phyloP scores from a whole-genome alignment of 2,329 filamentous ascomycete species.

The Zalaria sp. region DNA sequence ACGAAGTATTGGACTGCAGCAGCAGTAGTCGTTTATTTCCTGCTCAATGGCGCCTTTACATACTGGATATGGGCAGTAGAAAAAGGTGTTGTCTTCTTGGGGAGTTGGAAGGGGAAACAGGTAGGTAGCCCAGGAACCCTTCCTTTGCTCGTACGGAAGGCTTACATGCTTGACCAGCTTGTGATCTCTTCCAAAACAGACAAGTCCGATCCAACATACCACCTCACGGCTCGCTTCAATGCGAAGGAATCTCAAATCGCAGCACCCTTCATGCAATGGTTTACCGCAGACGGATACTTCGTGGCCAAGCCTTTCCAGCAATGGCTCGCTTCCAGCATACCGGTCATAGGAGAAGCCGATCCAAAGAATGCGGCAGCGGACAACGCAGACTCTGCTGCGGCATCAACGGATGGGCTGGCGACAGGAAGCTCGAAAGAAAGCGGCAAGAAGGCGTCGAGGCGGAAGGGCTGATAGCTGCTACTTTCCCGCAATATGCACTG shows the following conservation, averaged over 20 bases:
- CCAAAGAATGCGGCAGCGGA: conserved; percentile 36
- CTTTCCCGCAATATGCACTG: no score
- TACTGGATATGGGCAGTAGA: conserved; percentile 79
- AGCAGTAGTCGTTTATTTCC: conserved; percentile 66
- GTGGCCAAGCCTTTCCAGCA: conserved; percentile 64
- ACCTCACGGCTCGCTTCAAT: conserved; percentile 43
- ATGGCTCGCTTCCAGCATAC: conserved; percentile 55
- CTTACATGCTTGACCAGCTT: conserved; percentile 37
- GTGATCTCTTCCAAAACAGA: conserved; percentile 57
- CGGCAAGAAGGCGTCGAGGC: neutral
- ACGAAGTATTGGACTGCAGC: conserved; percentile 70
- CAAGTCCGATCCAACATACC: conserved; percentile 73
- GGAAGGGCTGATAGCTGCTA: neutral
- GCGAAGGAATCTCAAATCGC: conserved; percentile 37
- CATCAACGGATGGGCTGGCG: neutral
- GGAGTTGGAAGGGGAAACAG: conserved; percentile 53
- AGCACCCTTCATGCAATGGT: conserved; percentile 61
- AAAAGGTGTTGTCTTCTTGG: conserved; percentile 68
- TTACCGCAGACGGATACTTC: conserved; percentile 58
- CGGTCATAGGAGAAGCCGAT: conserved; percentile 51
- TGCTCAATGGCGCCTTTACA: conserved; percentile 65
- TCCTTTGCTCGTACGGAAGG: neutral
- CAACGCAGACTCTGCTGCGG: neutral
- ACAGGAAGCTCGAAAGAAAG: neutral
- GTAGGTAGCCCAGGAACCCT: conserved; percentile 24